phyloP scores from a whole-genome alignment of 208 protist species.

The Leishmania tropica region DNA sequence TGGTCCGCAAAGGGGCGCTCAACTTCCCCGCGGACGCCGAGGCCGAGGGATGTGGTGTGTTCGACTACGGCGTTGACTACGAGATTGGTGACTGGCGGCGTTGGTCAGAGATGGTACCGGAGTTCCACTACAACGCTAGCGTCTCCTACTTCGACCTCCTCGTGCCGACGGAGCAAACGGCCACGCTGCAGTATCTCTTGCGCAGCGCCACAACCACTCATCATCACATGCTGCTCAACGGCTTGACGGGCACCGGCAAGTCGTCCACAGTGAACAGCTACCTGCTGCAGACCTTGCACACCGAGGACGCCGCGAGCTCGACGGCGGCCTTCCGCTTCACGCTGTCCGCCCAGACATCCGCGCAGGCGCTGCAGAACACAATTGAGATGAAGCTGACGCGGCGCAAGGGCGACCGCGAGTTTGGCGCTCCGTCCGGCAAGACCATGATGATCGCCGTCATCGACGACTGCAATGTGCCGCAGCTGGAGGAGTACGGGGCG shows the following conservation, averaged over 20 bases:
- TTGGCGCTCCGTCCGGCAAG: conserved; percentile 87
- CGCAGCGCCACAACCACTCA: conserved; percentile 52
- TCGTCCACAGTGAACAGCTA: conserved; percentile 87
- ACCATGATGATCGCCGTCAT: conserved; percentile 90
- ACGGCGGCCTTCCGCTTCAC: conserved; percentile 83
- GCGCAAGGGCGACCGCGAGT: conserved; percentile 80
- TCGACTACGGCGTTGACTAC: conserved; percentile 93
- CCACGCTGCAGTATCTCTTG: conserved; percentile 82
- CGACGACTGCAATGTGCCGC: conserved; percentile 96
- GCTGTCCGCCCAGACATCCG: conserved; percentile 94
- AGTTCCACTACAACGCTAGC: conserved; percentile 89
- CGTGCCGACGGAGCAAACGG: conserved; percentile 95
- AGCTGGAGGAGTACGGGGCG: conserved; percentile 94
- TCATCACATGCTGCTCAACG: conserved; percentile 89
- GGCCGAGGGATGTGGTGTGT: conserved; percentile 71
- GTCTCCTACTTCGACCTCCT: conserved; percentile 94
- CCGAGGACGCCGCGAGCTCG: conserved; percentile 66
- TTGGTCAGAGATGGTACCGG: conserved; percentile 88
- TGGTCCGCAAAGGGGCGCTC: conserved; percentile 69
- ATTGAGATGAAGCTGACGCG: conserved; percentile 95
- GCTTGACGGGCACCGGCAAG: conserved; percentile 95
- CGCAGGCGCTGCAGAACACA: conserved; percentile 89
- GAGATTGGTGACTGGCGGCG: conserved; percentile 65
- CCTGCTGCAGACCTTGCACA: conserved; percentile 63
- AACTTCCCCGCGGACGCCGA: conserved; percentile 48